Conservation (phyloP, 1,139 yeast species). For the Scheffersomyces titani region DNA sequence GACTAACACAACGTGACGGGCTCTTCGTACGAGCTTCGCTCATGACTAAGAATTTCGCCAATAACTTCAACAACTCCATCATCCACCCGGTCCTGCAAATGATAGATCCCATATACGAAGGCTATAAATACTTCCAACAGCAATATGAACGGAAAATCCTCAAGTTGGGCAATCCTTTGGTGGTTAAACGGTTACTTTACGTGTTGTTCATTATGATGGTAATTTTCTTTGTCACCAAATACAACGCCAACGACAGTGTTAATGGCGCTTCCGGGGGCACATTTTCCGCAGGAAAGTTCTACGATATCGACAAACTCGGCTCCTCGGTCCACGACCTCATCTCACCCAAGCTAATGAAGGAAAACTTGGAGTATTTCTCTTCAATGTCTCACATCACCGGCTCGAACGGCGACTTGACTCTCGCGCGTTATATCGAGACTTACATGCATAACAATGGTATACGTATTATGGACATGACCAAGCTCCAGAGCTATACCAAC, state of each 20-base stretch:
- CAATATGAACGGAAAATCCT: conserved; percentile 60
- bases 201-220: conserved; percentile 61
- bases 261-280: conserved; percentile 44
- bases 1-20: conserved; percentile 16
- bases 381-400: conserved; percentile 89
- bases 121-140: conserved; percentile 44
- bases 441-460: conserved; percentile 61
- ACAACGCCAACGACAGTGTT: conserved; percentile 52
- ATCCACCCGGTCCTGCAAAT: conserved; percentile 56
- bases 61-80: conserved; percentile 43
- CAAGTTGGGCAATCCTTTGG: conserved; percentile 80
- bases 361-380: conserved; percentile 72
- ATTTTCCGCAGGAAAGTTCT: conserved; percentile 60
- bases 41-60: conserved; percentile 34
- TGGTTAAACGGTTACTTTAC: conserved; percentile 74
- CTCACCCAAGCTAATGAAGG: conserved; percentile 61
- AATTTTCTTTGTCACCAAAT: conserved; percentile 57
- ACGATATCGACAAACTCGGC: conserved; percentile 54
- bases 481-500: conserved; percentile 57
- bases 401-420: conserved; percentile 75
- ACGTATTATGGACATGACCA: conserved; percentile 48
- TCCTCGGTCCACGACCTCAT: conserved; percentile 52
- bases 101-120: conserved; percentile 69
- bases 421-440: conserved; percentile 64
- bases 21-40: conserved; percentile 31